Conservation (phyloP, 176 grass and related monocot genomes). For the Zea luxurians region DNA sequence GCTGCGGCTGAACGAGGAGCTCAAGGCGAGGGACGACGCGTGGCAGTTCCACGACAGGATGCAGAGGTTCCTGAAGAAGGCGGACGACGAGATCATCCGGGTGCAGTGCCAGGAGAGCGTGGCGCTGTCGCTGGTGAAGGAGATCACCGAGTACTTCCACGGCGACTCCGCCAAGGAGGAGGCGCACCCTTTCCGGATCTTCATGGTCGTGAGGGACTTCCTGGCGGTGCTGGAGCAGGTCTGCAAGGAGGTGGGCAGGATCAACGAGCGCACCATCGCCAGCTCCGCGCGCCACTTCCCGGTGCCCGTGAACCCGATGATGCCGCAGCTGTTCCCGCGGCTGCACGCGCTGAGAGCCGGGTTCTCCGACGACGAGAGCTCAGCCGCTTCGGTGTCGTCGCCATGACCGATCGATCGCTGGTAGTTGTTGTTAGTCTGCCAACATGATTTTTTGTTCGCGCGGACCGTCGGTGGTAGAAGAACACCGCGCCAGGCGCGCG, state of each 20-base stretch:
- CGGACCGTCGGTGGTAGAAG: background rate
- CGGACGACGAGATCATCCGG: conserved; percentile 76
- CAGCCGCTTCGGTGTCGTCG: conserved; percentile 46
- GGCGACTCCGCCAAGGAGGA: conserved; percentile 84
- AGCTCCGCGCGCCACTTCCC: conserved; percentile 82
- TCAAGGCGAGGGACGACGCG: conserved; percentile 38
- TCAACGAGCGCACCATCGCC: conserved; percentile 68
- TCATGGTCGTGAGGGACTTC: conserved; percentile 96
- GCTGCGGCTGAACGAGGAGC: conserved; percentile 55
- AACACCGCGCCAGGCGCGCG: background rate
- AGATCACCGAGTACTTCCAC: conserved; percentile 96
- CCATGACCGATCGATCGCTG: conserved; percentile 26
- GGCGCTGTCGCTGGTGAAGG: conserved; percentile 85
- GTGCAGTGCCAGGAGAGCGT: conserved; percentile 91
- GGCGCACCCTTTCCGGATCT: conserved; percentile 95
- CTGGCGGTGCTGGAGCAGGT: conserved; percentile 74
- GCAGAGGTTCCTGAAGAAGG: conserved; percentile 71
- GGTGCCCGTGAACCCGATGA: conserved; percentile 76
- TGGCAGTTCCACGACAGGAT: conserved; percentile 70
- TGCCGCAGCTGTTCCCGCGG: conserved; percentile 74
- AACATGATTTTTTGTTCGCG: conserved; percentile 26
- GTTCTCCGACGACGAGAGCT: conserved; percentile 82
- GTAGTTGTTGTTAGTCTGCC: conserved; percentile 20
- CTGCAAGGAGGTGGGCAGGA: conserved; percentile 80
- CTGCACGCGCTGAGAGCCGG: conserved; percentile 66